Conservation (phyloP, 768 basidiomycete species). For the Mrakia blollopis region DNA sequence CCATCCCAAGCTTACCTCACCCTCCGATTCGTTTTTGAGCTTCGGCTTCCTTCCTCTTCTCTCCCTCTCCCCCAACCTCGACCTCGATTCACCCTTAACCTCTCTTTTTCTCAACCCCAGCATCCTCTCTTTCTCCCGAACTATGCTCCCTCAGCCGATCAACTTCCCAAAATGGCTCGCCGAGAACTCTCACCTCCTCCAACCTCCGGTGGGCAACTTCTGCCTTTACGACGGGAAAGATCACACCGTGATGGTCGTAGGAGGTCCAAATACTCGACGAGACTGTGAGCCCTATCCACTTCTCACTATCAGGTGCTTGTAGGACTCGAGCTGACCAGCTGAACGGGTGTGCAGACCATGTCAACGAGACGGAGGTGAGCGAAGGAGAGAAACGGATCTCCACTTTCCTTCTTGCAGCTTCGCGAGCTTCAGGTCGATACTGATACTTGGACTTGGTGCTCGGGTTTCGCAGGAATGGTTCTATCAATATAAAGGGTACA, state of each 20-base stretch:
- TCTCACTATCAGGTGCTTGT: background rate
- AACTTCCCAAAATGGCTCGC: conserved; percentile 86
- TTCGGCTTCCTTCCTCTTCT: background rate
- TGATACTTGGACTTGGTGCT: background rate
- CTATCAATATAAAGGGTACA: conserved; percentile 90
- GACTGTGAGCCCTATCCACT: conserved; percentile 30
- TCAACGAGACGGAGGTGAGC: conserved; percentile 84
- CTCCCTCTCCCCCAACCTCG: background rate
- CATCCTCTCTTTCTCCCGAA: background rate
- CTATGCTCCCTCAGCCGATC: conserved; percentile 70
- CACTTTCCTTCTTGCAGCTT: background rate
- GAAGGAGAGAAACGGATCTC: background rate
- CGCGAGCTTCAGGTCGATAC: too few species aligned
- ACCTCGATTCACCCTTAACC: background rate
- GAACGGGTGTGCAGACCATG: conserved; percentile 56
- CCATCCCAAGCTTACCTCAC: background rate
- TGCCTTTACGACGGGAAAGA: conserved; percentile 61
- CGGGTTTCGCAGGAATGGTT: conserved; percentile 74
- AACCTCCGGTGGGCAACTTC: conserved; percentile 67
- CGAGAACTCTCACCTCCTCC: conserved; percentile 70
- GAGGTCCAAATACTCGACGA: conserved; percentile 88
- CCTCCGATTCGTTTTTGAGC: background rate
- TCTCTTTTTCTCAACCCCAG: background rate
- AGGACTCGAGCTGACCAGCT: background rate
- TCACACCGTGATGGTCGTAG: conserved; percentile 91